These are phyloP conservation scores for Penicillium sp. DNA, from an alignment of 2,329 filamentous ascomycete species.

Conservation along the genomic window DNA sequence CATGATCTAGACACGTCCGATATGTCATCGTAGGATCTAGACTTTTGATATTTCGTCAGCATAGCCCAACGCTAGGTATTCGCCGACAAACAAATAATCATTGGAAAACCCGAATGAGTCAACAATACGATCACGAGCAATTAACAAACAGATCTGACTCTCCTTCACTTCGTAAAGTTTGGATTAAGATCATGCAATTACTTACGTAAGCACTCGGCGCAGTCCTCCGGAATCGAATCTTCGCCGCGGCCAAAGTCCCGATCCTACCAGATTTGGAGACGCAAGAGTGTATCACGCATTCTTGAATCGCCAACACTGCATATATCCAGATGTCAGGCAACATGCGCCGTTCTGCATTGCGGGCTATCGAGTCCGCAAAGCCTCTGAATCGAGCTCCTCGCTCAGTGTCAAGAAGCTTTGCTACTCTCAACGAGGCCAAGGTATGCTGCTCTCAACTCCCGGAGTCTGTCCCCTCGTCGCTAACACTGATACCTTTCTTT, in stretches of 20 bases:
- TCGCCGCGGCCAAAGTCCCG: constrained; percentile 15
- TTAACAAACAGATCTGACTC: neutral
- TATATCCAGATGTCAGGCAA: constrained; percentile 12
- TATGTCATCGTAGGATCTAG: constrained; percentile 13
- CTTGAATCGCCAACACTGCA: neutral
- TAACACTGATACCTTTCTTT: constrained; percentile 4
- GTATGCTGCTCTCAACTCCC: constrained; percentile 20
- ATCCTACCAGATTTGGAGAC: constrained; percentile 13
- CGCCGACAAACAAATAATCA: neutral
- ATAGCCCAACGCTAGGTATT: neutral
- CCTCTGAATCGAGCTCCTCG: constrained; percentile 35
- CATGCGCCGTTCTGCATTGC: constrained; percentile 43
- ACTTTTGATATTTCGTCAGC: constrained; percentile 12
- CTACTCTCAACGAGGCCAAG: constrained; percentile 37
- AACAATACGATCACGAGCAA: neutral
- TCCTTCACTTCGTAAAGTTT: neutral
- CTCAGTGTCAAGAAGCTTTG: constrained; percentile 35
- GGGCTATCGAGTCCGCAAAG: constrained; percentile 40
- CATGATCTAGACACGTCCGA: neutral
- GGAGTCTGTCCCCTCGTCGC: neutral
- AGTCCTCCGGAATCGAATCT: constrained; percentile 24
- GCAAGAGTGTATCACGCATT: constrained; percentile 10
- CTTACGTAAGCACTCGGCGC: constrained; percentile 32
- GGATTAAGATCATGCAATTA: constrained; percentile 4
- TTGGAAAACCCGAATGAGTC: neutral